Evolutionary conservation across 306 rosid genomes (phyloP).

Genomic region (Cotoneaster glaucophyllus): DNA sequence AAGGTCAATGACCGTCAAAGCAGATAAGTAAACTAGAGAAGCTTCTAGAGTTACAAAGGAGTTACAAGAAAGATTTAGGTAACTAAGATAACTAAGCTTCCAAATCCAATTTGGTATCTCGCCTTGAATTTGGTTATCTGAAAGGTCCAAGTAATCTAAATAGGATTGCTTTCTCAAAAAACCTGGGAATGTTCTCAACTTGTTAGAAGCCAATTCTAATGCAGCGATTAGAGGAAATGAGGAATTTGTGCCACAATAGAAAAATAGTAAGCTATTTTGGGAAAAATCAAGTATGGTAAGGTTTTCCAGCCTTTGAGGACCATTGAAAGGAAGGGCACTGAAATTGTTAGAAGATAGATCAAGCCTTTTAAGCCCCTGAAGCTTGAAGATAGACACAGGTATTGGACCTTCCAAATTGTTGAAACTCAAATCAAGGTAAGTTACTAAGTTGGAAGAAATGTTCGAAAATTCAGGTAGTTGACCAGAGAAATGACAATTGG

Average conservation of each 20-base stretch:
- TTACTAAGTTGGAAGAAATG: neutral
- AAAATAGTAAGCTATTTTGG: neutral
- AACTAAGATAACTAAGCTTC: neutral
- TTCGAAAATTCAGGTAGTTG: neutral
- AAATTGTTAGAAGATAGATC: slow-evolving; percentile 19
- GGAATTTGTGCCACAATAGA: neutral
- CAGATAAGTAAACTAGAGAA: neutral
- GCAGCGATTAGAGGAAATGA: neutral
- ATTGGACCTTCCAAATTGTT: slow-evolving; percentile 44
- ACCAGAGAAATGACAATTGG: slow-evolving; percentile 7
- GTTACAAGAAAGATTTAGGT: neutral
- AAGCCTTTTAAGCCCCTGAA: neutral
- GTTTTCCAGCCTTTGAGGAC: neutral
- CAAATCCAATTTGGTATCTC: neutral
- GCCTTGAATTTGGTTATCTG: neutral
- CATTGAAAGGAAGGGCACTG: neutral
- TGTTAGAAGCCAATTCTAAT: neutral
- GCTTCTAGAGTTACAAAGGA: too few relatives aligned
- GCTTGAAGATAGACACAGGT: slow-evolving; percentile 11
- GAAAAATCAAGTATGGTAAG: slow-evolving; percentile 11
- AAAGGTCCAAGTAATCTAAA: neutral
- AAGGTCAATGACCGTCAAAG: neutral
- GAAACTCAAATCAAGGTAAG: slow-evolving; percentile 28
- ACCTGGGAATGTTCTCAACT: neutral
- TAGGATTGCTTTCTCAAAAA: neutral